Percentiles rank a stretch among this genome's conserved stretches.
phyloP scores from a whole-genome alignment of 2,329 filamentous ascomycete genomes.

The Calcarisporium arbuscula region DNA sequence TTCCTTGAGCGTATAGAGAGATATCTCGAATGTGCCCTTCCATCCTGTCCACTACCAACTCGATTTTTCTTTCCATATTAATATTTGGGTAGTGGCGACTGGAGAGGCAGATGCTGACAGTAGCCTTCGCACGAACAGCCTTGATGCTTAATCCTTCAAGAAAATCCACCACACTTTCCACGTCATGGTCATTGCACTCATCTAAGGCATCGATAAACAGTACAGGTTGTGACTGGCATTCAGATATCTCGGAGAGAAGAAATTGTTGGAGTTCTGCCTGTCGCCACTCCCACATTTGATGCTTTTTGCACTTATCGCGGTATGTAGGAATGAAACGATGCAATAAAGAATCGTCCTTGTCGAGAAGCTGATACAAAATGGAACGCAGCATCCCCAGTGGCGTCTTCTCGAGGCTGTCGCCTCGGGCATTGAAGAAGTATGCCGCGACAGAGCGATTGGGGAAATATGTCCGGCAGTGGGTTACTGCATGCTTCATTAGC shows the following conservation, averaged over 20 bases:
- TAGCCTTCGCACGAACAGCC: neutral
- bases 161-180: neutral
- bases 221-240: neutral
- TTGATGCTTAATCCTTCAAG: neutral
- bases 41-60: neutral
- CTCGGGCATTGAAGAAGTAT: neutral
- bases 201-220: neutral
- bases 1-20: neutral
- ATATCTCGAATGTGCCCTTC: neutral
- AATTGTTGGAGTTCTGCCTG: neutral
- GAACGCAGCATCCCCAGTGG: neutral
- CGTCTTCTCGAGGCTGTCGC: neutral
- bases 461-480: neutral
- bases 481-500: slow-evolving; percentile 4
- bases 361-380: neutral
- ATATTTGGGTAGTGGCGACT: neutral
- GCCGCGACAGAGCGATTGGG: neutral
- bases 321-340: neutral
- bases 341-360: neutral
- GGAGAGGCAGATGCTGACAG: neutral
- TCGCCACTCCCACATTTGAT: neutral
- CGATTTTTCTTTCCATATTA: neutral
- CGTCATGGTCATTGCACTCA: neutral
- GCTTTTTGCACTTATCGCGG: neutral
- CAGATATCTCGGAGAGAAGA: neutral